Conservation (phyloP, 2,329 filamentous ascomycete genomes). For the Talaromyces sp. region DNA sequence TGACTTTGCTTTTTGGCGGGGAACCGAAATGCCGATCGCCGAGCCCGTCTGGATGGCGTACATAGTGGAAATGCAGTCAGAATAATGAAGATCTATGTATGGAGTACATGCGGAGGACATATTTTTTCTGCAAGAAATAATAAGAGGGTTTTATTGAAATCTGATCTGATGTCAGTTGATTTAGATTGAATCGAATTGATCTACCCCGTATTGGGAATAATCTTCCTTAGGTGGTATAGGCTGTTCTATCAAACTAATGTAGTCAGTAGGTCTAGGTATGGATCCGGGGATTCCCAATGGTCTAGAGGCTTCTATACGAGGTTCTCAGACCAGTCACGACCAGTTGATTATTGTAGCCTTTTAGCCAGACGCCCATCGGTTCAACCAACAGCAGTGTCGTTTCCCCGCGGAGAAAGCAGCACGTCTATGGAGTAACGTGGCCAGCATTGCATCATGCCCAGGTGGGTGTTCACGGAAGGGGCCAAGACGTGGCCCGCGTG, state of each 20-base stretch:
- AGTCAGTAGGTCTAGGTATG: no score
- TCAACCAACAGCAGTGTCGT: no score
- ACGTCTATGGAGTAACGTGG: not conserved
- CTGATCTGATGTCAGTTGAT: slow-evolving; percentile 2
- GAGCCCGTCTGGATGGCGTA: slow-evolving; percentile 10
- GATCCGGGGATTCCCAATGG: slow-evolving; percentile 3
- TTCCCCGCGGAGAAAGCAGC: slow-evolving; percentile 3
- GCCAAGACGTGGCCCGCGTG: not conserved
- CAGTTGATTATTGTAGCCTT: not conserved
- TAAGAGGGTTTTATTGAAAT: no score
- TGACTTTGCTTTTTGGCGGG: slow-evolving; percentile 30
- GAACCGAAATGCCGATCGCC: slow-evolving; percentile 32
- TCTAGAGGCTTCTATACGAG: not conserved
- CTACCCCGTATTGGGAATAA: not conserved
- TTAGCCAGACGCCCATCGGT: no score
- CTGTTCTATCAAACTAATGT: no score
- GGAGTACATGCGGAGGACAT: no score
- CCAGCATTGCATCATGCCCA: slow-evolving; percentile 6
- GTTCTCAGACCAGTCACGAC: not conserved
- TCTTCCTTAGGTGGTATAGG: no score
- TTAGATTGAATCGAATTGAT: not conserved
- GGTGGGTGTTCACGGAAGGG: not conserved
- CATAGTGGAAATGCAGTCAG: no score
- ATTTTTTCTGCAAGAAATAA: no score
- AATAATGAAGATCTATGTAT: not conserved